Evolutionary conservation across 1,284 basidiomycete species (phyloP), one percentile per base, ranked within the genome.

Genomic region (Abortiporus biennis): DNA sequence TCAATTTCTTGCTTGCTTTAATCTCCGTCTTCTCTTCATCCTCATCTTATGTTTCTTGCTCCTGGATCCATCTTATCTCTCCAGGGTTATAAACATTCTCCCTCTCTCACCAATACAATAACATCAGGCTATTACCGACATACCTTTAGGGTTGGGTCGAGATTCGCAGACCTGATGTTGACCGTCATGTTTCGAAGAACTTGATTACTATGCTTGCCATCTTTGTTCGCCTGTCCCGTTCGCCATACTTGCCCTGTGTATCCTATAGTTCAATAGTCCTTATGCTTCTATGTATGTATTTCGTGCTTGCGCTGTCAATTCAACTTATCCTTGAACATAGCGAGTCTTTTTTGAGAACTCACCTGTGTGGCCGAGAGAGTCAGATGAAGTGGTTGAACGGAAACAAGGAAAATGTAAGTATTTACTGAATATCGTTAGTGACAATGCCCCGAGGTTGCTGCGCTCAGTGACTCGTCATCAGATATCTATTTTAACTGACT

Each of bases 211-310:
- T 29, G 9, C 27, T 29, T 9, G 9, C 27, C 27, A 9, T n/a
- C n/a, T 29, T 29, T 29, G 9, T 29, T 29, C 9, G n/a, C 27
- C 9, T n/a, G 9, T 9, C n/a, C 9, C 9, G n/a, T 29, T n/a
- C 27, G 9, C n/a, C 9, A 9, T 29, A n/a, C n/a, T 9, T n/a
- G 27, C 9, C 32, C 19, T 34, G 32, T 34, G 19, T 34, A 34
- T 15, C 32, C 19, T 34, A 34, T 34, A 34, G 32, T 34, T 34
- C n/a, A n/a, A n/a, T n/a, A n/a, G n/a, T n/a, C n/a, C n/a, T n/a
- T n/a, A n/a, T n/a, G n/a, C n/a, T n/a, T n/a, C n/a, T n/a, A n/a
- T n/a, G n/a, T n/a, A n/a, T n/a, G n/a, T n/a, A n/a, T n/a, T n/a
- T n/a, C n/a, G n/a, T n/a, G n/a, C n/a, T n/a, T n/a, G n/a, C n/a